Evolutionary conservation across 495 filamentous ascomycete genomes (phyloP).

Genomic region (Barbatosphaeria neglecta): DNA sequence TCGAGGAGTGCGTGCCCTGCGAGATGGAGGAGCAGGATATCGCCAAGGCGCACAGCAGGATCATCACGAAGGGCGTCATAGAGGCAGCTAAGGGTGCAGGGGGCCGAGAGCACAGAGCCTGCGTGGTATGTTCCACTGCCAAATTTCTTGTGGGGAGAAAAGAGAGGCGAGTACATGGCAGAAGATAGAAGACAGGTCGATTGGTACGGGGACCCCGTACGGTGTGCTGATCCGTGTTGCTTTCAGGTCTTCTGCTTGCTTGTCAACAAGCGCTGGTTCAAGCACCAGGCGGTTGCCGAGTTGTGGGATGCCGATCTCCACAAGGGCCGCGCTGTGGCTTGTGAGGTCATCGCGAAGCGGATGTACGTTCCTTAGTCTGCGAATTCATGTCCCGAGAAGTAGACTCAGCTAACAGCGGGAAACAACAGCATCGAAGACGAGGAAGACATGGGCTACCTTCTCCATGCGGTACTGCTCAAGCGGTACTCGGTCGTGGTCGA

Average conservation of each 20-base stretch:
- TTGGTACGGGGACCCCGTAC: no score
- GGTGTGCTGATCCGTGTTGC: no score
- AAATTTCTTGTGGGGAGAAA: background rate
- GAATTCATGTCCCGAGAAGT: background rate
- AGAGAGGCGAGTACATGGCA: background rate
- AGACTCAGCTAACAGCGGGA: background rate
- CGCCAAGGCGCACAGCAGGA: constrained; percentile 64
- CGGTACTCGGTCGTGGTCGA: constrained; percentile 73
- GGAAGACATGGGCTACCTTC: constrained; percentile 60
- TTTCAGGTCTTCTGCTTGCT: constrained; percentile 75
- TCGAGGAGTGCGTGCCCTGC: constrained; percentile 79
- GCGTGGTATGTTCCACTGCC: constrained; percentile 41
- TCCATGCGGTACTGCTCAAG: constrained; percentile 77
- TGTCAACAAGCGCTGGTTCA: constrained; percentile 86
- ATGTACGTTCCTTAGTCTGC: constrained; percentile 33
- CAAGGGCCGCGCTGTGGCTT: constrained; percentile 65
- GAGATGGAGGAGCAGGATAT: constrained; percentile 65
- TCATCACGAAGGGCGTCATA: constrained; percentile 73
- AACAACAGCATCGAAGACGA: constrained; percentile 66
- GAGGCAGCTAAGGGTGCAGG: constrained; percentile 70
- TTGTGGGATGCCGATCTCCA: constrained; percentile 88
- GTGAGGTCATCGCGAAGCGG: constrained; percentile 87
- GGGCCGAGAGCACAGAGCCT: constrained; percentile 59
- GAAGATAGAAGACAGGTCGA: constrained; percentile 16
- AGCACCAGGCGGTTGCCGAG: constrained; percentile 64